Percentiles rank a stretch among this genome's conserved stretches.
phyloP scores from a whole-genome alignment of 371 early-diverging fungal genomes.

The Smittium mucronatum region DNA sequence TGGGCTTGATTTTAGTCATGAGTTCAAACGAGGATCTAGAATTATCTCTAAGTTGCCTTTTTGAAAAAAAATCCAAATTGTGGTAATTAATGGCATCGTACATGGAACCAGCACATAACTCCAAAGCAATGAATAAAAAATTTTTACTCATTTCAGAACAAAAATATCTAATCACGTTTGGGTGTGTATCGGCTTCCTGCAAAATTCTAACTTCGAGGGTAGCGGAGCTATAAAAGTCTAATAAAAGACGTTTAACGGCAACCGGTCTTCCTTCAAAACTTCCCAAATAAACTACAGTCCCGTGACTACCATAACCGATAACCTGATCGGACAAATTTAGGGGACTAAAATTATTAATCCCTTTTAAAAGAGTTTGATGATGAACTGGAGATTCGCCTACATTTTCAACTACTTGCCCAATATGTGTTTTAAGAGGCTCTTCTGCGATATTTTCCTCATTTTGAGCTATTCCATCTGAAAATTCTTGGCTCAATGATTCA shows the following conservation, averaged over 20 bases:
- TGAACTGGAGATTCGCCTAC: too few relatives aligned
- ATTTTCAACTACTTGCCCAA: too few relatives aligned
- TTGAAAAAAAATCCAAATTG: neutral
- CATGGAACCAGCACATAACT: constrained; percentile 71
- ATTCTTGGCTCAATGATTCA: too few relatives aligned
- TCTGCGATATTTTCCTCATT: too few relatives aligned
- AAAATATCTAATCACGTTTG: constrained; percentile 93
- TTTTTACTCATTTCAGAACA: constrained; percentile 72
- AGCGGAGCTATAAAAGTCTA: constrained; percentile 89
- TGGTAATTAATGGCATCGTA: constrained; percentile 33
- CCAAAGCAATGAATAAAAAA: constrained; percentile 90
- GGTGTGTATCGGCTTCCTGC: constrained; percentile 87
- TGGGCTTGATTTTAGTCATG: constrained; percentile 16
- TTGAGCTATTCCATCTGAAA: too few relatives aligned
- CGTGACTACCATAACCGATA: constrained; percentile 88
- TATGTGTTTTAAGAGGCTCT: too few relatives aligned
- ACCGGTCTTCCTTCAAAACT: constrained; percentile 78
- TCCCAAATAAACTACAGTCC: constrained; percentile 91
- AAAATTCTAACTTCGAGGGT: constrained; percentile 82
- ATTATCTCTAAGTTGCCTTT: neutral
- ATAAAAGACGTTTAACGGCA: constrained; percentile 84
- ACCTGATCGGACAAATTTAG: constrained; percentile 30
- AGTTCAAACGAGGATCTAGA: constrained; percentile 18
- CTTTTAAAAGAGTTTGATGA: too few relatives aligned
- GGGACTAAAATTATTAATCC: constrained; percentile 15